Conservation (phyloP, 495 filamentous ascomycete genomes). For the Cercophora sp. region DNA sequence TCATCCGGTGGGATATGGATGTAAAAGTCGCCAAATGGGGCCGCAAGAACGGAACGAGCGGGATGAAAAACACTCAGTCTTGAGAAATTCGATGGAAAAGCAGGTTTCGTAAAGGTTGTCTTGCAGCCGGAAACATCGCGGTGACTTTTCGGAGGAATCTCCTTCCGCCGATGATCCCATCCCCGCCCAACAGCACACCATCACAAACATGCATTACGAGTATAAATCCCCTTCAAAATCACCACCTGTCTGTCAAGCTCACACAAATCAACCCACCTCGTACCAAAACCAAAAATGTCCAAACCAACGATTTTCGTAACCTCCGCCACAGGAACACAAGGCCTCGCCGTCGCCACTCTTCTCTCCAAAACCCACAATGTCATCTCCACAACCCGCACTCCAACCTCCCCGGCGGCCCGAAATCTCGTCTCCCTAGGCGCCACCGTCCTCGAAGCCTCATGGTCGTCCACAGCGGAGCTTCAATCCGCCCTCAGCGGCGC, state of each 20-base stretch:
- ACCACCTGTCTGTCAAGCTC: no score
- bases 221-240: no score
- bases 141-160: neutral
- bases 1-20: slow-evolving; percentile 56
- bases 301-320: slow-evolving; percentile 37
- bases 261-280: no score
- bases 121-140: neutral
- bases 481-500: slow-evolving; percentile 35
- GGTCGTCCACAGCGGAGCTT: slow-evolving; percentile 38
- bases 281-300: neutral
- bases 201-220: neutral
- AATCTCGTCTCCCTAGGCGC: slow-evolving; percentile 38
- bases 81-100: neutral
- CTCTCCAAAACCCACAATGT: slow-evolving; percentile 24
- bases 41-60: slow-evolving; percentile 45
- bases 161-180: neutral
- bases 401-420: slow-evolving; percentile 29
- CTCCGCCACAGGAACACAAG: slow-evolving; percentile 50
- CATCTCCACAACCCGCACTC: slow-evolving; percentile 40
- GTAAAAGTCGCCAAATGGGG: slow-evolving; percentile 53
- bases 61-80: slow-evolving; percentile 14
- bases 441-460: slow-evolving; percentile 36
- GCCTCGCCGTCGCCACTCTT: slow-evolving; percentile 39
- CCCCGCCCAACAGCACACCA: neutral
- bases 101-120: neutral